Evolutionary conservation across 208 protist species (phyloP), one percentile per base, ranked within the genome.

Genomic region (Acanthamoeba culbertsoni): DNA sequence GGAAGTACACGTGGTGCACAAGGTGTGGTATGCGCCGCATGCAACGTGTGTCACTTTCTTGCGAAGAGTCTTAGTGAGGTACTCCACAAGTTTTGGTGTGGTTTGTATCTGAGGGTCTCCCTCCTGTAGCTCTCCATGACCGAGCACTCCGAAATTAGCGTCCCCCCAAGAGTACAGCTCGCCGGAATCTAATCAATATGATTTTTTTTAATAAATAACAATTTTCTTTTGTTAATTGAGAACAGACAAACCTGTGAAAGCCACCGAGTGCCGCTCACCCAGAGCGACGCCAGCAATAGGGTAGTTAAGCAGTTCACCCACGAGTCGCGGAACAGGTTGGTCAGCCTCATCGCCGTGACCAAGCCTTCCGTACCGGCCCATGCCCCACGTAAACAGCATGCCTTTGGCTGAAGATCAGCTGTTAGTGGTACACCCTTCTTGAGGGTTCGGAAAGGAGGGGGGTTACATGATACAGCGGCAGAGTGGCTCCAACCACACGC

Each of bases 141-240:
- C 84, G 2, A 91, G 84, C 12, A 91, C 84, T 10, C 84, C 84
- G 31, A 91, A 91, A 37, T 68, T 91, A 55, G 84, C 84, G 45
- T 91, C 84, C 42, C 84, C 84, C 84, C 84, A 91, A 37, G 84
- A 73, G 42, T 91, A 91, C 53, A 91, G n/a, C 84, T 91, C 84
- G 40, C 84, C 84, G 26, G 51, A 33, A 8, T 91, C 84, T 62
- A 46, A 43, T 82, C 23, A 46, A 43, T 82, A 73, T 33, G 18
- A 73, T 26, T 33, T 42, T 73, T 42, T 33, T 73, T 73, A 42
- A 37, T 59, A 23, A 26, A 14, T 3, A 5, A 2, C 53, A 2
- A 31, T 20, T 20, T 59, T 59, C 28, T 26, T 23, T 55, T 55
- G 48, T 55, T 55, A 26, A 26, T 62, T 5, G 2, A n/a, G 2